Percentiles rank a stretch among this genome's conserved stretches.
Evolutionary conservation across 306 rosid species (phyloP).

Genomic region (Cercis canadensis): DNA sequence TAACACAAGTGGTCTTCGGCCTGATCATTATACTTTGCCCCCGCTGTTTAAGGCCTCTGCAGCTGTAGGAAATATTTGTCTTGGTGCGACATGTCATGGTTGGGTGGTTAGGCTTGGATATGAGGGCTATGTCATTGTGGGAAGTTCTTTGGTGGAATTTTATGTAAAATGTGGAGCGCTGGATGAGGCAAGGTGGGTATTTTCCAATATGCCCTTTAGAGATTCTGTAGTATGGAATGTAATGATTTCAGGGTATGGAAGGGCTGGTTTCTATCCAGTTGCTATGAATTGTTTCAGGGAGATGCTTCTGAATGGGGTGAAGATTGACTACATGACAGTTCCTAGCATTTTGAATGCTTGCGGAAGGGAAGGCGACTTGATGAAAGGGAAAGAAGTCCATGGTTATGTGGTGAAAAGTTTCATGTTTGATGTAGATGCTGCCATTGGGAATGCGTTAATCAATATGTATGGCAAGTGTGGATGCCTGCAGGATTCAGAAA

Average conservation of each 20-base stretch:
- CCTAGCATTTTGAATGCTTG: slow-evolving; percentile 70
- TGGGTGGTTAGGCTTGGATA: slow-evolving; percentile 63
- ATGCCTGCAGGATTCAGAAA: slow-evolving; percentile 55
- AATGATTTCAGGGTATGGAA: slow-evolving; percentile 70
- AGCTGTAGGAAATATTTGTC: slow-evolving; percentile 41
- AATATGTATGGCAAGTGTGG: slow-evolving; percentile 75
- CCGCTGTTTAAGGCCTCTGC: slow-evolving; percentile 55
- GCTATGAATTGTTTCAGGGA: slow-evolving; percentile 56
- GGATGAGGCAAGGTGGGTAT: slow-evolving; percentile 55
- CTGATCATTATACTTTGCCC: slow-evolving; percentile 73
- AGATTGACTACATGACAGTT: slow-evolving; percentile 60
- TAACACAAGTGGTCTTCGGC: slow-evolving; percentile 40
- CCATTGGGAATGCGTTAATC: slow-evolving; percentile 70
- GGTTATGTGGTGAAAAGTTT: slow-evolving; percentile 50
- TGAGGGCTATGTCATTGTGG: slow-evolving; percentile 52
- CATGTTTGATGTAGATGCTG: slow-evolving; percentile 46
- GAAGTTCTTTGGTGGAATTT: slow-evolving; percentile 60
- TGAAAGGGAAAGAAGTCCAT: slow-evolving; percentile 70
- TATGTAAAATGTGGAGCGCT: slow-evolving; percentile 56
- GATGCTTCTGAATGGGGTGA: slow-evolving; percentile 48
- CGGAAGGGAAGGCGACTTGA: slow-evolving; percentile 70
- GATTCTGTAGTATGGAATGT: slow-evolving; percentile 63
- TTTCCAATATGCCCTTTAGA: slow-evolving; percentile 50
- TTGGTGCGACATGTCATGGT: slow-evolving; percentile 62
- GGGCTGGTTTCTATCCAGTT: slow-evolving; percentile 49